These are phyloP conservation scores for Pascua guehoae DNA, from an alignment of 1,284 basidiomycete genomes.

Conservation along the genomic window DNA sequence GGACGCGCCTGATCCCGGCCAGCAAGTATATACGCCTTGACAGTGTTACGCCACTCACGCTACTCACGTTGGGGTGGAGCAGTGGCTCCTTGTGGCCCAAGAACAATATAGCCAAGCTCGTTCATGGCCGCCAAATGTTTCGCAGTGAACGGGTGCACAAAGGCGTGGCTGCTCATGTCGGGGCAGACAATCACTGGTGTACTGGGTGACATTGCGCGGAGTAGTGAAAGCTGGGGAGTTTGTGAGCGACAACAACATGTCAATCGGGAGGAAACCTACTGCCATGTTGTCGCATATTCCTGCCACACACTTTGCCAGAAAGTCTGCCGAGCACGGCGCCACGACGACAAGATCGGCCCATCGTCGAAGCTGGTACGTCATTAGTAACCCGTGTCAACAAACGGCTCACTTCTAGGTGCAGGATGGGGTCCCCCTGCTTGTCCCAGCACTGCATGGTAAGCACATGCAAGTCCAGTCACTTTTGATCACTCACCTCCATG, in stretches of 20 bases:
- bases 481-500: slow-evolving; percentile 57
- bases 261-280: slow-evolving; percentile 53
- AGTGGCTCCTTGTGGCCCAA: slow-evolving; percentile 59
- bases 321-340: slow-evolving; percentile 92
- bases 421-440: not conserved
- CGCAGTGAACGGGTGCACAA: slow-evolving; percentile 80
- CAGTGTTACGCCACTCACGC: slow-evolving; percentile 48
- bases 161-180: slow-evolving; percentile 98
- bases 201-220: slow-evolving; percentile 75
- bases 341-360: slow-evolving; percentile 95
- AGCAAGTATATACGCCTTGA: slow-evolving; percentile 32
- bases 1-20: slow-evolving; percentile 51
- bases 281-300: slow-evolving; percentile 86
- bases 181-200: slow-evolving; percentile 87
- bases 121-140: slow-evolving; percentile 69
- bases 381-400: too few relatives aligned
- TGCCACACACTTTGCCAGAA: slow-evolving; percentile 81
- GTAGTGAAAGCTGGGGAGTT: slow-evolving; percentile 68
- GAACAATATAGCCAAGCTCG: slow-evolving; percentile 70
- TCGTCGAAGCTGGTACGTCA: slow-evolving; percentile 58
- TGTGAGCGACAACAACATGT: not conserved
- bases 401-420: slow-evolving; percentile 14
- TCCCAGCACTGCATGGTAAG: slow-evolving; percentile 9
- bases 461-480: too few relatives aligned
- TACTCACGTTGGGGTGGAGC: too few relatives aligned